Percentiles rank a stretch among this genome's conserved stretches.
Evolutionary conservation across 208 protist genomes (phyloP).

Genomic region (Leishmania turanica): DNA sequence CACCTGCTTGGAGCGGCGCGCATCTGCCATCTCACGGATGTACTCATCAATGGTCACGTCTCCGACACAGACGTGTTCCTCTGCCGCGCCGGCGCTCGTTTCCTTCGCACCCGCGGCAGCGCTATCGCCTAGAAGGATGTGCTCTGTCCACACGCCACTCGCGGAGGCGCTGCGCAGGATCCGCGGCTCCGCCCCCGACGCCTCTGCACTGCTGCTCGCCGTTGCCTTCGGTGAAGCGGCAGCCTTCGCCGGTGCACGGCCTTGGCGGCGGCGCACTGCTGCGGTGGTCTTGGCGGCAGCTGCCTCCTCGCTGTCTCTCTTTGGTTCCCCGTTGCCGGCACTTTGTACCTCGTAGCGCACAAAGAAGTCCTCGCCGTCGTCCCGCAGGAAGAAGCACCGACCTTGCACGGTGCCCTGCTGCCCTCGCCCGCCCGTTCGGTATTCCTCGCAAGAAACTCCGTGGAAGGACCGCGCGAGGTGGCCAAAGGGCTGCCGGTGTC

Average conservation of each 20-base stretch:
- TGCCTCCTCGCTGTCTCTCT: conserved; percentile 5
- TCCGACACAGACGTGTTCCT: conserved; percentile 14
- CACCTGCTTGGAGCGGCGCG: conserved; percentile 10
- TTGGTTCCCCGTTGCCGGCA: neutral
- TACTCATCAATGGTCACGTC: conserved; percentile 20
- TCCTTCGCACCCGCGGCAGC: neutral
- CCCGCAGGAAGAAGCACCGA: conserved; percentile 32
- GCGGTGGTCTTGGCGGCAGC: neutral
- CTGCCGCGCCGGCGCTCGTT: conserved; percentile 1
- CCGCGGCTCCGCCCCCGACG: neutral
- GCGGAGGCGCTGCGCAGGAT: conserved; percentile 6
- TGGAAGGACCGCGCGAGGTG: conserved; percentile 17
- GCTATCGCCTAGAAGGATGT: conserved; percentile 8
- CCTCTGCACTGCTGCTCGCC: neutral
- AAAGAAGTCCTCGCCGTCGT: conserved; percentile 26
- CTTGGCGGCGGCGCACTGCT: neutral
- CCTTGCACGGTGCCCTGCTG: conserved; percentile 12
- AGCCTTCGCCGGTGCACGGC: neutral
- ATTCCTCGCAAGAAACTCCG: conserved; percentile 39
- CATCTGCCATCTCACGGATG: conserved; percentile 3
- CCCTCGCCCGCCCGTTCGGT: conserved; percentile 11
- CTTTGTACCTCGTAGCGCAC: conserved; percentile 18
- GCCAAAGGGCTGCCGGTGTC: conserved; percentile 15
- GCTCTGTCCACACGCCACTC: conserved; percentile 20
- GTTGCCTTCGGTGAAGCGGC: neutral